These are phyloP conservation scores for Emiliania huxleyi DNA, from an alignment of 78 protist species.

Conservation along the genomic window DNA sequence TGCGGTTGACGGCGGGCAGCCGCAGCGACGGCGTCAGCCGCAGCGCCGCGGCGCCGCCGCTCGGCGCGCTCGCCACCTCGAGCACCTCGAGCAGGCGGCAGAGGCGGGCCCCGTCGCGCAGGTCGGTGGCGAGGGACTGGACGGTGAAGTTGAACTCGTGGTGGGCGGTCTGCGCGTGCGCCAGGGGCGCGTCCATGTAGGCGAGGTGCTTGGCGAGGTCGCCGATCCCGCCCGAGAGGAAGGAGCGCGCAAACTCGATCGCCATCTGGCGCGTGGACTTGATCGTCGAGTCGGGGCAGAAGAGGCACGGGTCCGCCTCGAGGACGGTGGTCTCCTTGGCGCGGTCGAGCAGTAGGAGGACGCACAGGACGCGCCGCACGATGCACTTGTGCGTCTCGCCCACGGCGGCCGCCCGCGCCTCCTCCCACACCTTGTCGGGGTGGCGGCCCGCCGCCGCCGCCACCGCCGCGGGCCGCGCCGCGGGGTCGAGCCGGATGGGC, in stretches of 20 bases:
- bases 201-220: neutral
- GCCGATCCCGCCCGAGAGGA: neutral
- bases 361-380: neutral
- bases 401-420: neutral
- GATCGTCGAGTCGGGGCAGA: neutral
- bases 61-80: neutral
- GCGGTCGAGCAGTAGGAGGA: neutral
- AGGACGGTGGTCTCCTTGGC: neutral
- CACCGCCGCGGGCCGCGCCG: neutral
- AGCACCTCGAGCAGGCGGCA: neutral
- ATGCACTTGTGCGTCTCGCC: neutral
- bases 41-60: neutral
- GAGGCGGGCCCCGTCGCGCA: constrained; percentile 30
- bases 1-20: neutral
- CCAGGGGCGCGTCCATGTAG: neutral
- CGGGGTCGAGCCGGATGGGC: neutral
- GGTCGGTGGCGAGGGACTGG: neutral
- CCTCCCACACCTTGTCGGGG: neutral
- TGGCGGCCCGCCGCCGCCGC: neutral
- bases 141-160: constrained; percentile 22
- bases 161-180: neutral
- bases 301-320: constrained; percentile 1
- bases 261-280: neutral
- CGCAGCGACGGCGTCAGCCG: neutral
- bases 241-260: neutral